Evolutionary conservation across 2,329 filamentous ascomycete genomes (phyloP), one percentile per base, ranked within the genome.

Genomic region (Fusarium irregulare): DNA sequence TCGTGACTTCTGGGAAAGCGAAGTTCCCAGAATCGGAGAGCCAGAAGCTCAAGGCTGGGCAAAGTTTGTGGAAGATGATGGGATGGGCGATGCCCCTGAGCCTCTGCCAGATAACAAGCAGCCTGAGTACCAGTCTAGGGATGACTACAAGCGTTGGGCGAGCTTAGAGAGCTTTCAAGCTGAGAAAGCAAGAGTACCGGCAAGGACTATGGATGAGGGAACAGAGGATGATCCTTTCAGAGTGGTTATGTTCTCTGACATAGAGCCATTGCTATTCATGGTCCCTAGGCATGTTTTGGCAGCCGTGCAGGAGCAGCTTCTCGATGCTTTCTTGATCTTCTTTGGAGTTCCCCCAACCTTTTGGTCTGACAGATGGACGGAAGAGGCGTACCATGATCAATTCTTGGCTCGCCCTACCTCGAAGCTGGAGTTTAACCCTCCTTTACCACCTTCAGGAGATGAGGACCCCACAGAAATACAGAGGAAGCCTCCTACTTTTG

Each of bases 1-100:
- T 66, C 83, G 87, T 49, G 85, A 90, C 4, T 97, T 96, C 68
- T 98, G 96, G 96, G 93, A 97, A 63, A 92, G 89, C 60, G 95
- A 98, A 76, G 85, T 89, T 1, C 83, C 92, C 1, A 88, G 95
- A 8, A 86, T 97, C 56, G 95, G 95, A 12, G 95, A 98, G 72
- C 75, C 80, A 1, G 84, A 83, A 3, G 90, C 93, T 4, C 83
- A 85, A 65, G 93, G 94, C 1, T 98, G 94, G 94, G 77, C 75
- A 3, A 75, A 81, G n/a, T 89, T 84, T 70, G 78, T 82, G 16
- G 74, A 78, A n/a, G 75, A 72, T 18, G 76, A 63, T 3, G 80
- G 75, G 16, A 63, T 77, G 60, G 77, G 76, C 18, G 83, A 86
- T 32, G 75, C 81, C 4, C 83, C 84, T 3, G 82, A 85, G 42